Percentiles rank a stretch among this genome's conserved stretches.
phyloP scores from a whole-genome alignment of 2,329 filamentous ascomycete genomes.

The Hymenoscyphus fructigenus region DNA sequence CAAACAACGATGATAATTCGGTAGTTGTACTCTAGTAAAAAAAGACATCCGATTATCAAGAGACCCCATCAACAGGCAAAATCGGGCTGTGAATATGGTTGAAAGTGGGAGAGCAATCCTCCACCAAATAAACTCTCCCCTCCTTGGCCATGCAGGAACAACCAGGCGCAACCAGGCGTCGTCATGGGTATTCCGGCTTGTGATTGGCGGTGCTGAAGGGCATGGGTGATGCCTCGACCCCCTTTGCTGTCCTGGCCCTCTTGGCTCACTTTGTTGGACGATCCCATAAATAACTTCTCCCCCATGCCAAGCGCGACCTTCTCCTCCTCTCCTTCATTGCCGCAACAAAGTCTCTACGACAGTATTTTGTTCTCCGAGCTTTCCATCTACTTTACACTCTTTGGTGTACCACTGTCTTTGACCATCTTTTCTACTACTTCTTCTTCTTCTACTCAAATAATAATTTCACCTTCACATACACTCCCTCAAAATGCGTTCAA shows the following conservation, averaged over 20 bases:
- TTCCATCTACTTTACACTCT: neutral
- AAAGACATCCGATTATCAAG: no score
- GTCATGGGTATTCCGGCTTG: neutral
- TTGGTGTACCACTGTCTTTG: slow-evolving; percentile 6
- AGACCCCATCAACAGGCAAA: no score
- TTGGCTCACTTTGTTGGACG: neutral
- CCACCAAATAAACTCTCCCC: neutral
- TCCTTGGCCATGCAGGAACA: slow-evolving; percentile 3
- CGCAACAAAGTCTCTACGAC: slow-evolving; percentile 13
- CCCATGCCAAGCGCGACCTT: neutral
- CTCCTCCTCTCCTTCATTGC: slow-evolving; percentile 10
- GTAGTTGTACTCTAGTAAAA: no score
- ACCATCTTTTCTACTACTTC: neutral
- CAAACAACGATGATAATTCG: no score
- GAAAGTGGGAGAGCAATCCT: neutral
- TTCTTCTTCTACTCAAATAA: slow-evolving; percentile 6
- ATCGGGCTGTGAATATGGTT: no score
- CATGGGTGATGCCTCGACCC: neutral
- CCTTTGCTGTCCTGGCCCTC: neutral
- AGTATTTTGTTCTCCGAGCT: slow-evolving; percentile 12
- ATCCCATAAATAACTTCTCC: slow-evolving; percentile 16
- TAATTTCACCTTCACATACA: neutral
- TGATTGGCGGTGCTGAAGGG: neutral
- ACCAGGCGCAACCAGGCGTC: slow-evolving; percentile 3
- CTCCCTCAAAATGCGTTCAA: slow-evolving; percentile 30